Base-by-base conservation (phyloP, 345 rosid genomes). In the Pugionium dolabratum region DNA sequence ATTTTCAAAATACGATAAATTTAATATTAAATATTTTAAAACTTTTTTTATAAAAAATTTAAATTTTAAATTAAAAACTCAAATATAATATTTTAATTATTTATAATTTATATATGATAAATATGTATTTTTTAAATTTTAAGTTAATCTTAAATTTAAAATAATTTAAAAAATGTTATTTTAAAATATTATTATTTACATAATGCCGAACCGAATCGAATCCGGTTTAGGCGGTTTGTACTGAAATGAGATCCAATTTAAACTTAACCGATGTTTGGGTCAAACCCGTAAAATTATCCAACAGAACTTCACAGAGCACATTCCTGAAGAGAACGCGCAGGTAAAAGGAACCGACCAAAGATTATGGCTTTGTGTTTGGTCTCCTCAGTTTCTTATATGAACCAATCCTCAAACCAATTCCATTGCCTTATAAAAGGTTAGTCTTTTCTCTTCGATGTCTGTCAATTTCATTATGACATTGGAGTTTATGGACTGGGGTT, bases 291-390 rank as follows among this genome's bases (percentile, higher is more conserved):
- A 18, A 18, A 30, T 40, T 29, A 49, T 39, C 66, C 72, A 43
- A 53, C 41, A 9, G 56, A 44, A 36, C 52, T 41, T 37, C 57
- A 54, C 39, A 40, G 68, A 27, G 30, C 57, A 63, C 39, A 33
- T 62, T 54, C 27, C 55, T 59, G 49, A 43, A 45, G 58, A 63
- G 69, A 62, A 58, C 27, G 45, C 8, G 34, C 37, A 51, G 54
- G 11, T 33, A 29, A 68, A 62, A 34, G 56, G 27, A 61, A 33
- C 33, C 27, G 29, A 39, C 42, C 3, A 64, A 1, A n/a, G 34
- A 8, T 57, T 26, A 73, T 73, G 76, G 61, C 67, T 73, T 51
- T 59, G 67, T 35, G 49, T 66, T 37, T 66, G 67, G 71, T 66
- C 66, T 73, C 62, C 62, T 73, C 57, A 52, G 51, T 59, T 66